Percentiles rank a stretch among this genome's conserved stretches.
Conservation (phyloP, 177 flowering plant genomes). For the Vitis hybrid region DNA sequence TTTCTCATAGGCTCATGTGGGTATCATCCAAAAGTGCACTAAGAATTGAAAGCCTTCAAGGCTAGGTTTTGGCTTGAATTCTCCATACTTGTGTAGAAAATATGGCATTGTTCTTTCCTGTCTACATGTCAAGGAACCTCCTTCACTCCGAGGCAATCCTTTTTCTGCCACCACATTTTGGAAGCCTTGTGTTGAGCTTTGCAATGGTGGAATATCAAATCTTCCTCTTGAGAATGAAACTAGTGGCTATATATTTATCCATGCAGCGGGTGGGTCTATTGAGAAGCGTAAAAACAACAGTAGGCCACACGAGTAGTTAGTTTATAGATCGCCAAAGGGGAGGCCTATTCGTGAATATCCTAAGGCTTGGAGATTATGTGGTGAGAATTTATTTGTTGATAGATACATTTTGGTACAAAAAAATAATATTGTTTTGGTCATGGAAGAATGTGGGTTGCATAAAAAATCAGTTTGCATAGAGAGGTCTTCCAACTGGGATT, state of each 20-base stretch:
- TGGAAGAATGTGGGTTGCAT: constrained; percentile 6
- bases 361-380: constrained; percentile 82
- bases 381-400: constrained; percentile 37
- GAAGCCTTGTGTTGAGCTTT: constrained; percentile 95
- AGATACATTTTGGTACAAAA: constrained; percentile 20
- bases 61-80: constrained; percentile 41
- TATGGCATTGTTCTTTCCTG: constrained; percentile 91
- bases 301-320: constrained; percentile 40
- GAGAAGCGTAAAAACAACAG: constrained; percentile 46
- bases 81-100: constrained; percentile 88
- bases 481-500: constrained; percentile 5
- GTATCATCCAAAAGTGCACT: no score
- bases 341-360: constrained; percentile 48
- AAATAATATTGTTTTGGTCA: constrained; percentile 12
- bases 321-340: constrained; percentile 60
- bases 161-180: constrained; percentile 89
- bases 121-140: constrained; percentile 60
- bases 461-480: constrained; percentile 13
- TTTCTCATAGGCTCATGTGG: no score
- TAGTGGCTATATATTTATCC: constrained; percentile 87
- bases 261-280: constrained; percentile 69
- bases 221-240: constrained; percentile 85
- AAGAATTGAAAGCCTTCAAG: no score
- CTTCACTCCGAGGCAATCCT: constrained; percentile 96
- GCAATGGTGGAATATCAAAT: constrained; percentile 62